Evolutionary conservation across 2,329 filamentous ascomycete genomes (phyloP).

Genomic region (Epichloe hybrida): DNA sequence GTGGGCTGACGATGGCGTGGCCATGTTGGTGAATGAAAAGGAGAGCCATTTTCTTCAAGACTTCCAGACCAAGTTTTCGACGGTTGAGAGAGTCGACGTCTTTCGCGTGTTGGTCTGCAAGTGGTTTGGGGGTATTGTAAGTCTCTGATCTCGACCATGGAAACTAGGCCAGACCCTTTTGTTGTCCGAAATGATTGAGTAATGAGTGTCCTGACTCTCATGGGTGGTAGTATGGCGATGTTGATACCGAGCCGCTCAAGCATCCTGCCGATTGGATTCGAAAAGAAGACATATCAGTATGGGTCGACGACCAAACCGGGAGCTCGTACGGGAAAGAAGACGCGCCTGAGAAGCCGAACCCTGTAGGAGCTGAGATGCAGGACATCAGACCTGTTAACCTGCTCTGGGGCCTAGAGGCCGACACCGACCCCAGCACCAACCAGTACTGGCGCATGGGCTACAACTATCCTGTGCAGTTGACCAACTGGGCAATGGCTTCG

Average conservation of each 20-base stretch:
- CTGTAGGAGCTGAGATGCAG: background rate
- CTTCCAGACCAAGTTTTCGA: conserved; percentile 9
- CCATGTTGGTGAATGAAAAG: conserved; percentile 9
- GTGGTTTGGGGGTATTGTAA: conserved; percentile 13
- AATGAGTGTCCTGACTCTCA: background rate
- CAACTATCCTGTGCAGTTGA: conserved; percentile 12
- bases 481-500: conserved; percentile 14
- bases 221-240: conserved; percentile 10
- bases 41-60: conserved; percentile 8
- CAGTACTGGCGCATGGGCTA: conserved; percentile 15
- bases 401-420: conserved; percentile 13
- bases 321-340: conserved; percentile 7
- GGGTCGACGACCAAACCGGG: conserved; percentile 10
- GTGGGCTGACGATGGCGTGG: conserved; percentile 12
- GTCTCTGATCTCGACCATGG: background rate
- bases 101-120: conserved; percentile 12
- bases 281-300: conserved; percentile 9
- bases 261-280: conserved; percentile 11
- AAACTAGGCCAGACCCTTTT: too few relatives aligned
- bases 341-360: background rate
- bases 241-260: conserved; percentile 13
- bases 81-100: conserved; percentile 12
- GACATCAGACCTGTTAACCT: conserved; percentile 10
- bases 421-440: conserved; percentile 10
- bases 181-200: too few relatives aligned